Evolutionary conservation across 768 basidiomycete genomes (phyloP), one percentile per base, ranked within the genome.

Genomic region (Pleurotus salmoneostramineus): DNA sequence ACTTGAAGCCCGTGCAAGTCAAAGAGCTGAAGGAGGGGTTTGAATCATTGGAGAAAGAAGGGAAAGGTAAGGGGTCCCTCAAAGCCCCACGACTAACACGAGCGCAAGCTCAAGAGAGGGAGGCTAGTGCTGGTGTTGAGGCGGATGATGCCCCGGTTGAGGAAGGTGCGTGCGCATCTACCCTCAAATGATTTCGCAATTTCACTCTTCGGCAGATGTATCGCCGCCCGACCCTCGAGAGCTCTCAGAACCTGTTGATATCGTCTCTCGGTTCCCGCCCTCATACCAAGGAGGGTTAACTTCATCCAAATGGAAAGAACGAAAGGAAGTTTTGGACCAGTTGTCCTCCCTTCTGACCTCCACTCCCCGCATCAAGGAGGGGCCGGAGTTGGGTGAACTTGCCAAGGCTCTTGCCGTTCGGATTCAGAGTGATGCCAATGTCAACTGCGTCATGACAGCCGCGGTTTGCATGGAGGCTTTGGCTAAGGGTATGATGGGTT

Each of bases 231-330:
- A 98, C 75, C 91, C 92, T 14, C 83, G 86, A 52, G 81, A 83
- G 55, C 81, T 94, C 61, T 85, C 89, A 3, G 93, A 96, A 65
- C 85, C 88, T 11, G 85, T 93, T 42, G 83, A 95, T 66, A 85
- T 97, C 56, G 76, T 87, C 17, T 70, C 84, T 2, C 88, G 88
- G 62, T 78, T 98, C 44, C 90, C 97, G 0, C 69, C 83, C 2
- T 86, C 87, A 57, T 77, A 98, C 60, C 84, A 91, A 58, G 77
- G 85, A 2, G 76, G 81, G 51, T 78, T 99, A 50, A 82, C 86
- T 21, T 98, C 97, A 3, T 85, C 93, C 0, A 98, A 98, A 72
- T 99, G 97, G 97, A 98, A 99, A 67, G 97, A 99, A 63, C 84
- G 93, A 42, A 95, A 98, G 67, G 91, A 95, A 64, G 90, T 83